phyloP scores from a whole-genome alignment of 1,139 yeast genomes.

The Suhomyces taliae region DNA sequence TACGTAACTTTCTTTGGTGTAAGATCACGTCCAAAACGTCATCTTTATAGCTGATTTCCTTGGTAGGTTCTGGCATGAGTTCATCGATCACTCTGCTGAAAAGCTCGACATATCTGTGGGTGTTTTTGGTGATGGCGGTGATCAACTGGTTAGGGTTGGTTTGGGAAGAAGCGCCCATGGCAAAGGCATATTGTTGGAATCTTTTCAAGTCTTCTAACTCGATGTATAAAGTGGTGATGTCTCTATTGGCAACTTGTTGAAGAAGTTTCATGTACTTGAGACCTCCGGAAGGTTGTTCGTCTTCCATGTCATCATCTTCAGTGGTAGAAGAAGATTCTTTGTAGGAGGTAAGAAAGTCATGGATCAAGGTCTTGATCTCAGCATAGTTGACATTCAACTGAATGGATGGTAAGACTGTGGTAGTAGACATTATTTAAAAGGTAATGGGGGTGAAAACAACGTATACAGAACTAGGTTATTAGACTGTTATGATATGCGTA shows the following conservation, averaged over 20 bases:
- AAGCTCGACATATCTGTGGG: conserved; percentile 76
- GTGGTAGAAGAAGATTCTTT: conserved; percentile 40
- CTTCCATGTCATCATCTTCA: conserved; percentile 18
- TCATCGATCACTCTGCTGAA: conserved; percentile 76
- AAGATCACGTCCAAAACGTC: conserved; percentile 92
- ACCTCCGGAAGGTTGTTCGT: conserved; percentile 36
- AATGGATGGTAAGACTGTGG: conserved; percentile 52
- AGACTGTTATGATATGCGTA: background rate
- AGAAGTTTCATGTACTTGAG: conserved; percentile 77
- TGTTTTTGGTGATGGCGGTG: conserved; percentile 64
- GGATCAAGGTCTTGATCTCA: conserved; percentile 50
- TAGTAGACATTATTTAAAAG: conserved; percentile 17
- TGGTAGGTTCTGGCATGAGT: conserved; percentile 79
- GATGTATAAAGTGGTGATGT: conserved; percentile 61
- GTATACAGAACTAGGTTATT: background rate
- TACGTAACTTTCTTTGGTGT: conserved; percentile 84
- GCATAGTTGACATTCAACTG: conserved; percentile 64
- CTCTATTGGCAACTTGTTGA: conserved; percentile 83
- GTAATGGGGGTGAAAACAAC: background rate
- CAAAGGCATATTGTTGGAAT: conserved; percentile 53
- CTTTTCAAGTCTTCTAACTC: conserved; percentile 82
- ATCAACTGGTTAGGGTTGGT: conserved; percentile 42
- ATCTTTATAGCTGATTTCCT: conserved; percentile 75
- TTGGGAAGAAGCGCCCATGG: conserved; percentile 17
- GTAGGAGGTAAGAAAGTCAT: conserved; percentile 62